Conservation (phyloP, 805 yeast genomes). For the Pichia nanzhaoensis region DNA sequence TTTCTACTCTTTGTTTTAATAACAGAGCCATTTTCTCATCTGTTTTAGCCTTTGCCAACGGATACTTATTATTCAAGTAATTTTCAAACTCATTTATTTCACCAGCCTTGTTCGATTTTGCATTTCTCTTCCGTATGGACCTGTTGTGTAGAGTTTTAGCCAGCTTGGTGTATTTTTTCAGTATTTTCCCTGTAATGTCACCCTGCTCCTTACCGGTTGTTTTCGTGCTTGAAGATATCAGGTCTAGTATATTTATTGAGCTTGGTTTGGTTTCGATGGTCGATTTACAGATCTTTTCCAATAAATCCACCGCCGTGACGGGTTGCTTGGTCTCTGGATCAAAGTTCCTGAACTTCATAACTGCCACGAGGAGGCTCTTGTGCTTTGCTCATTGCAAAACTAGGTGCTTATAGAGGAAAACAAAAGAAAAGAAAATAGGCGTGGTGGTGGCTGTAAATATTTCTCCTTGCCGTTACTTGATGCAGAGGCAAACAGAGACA, state of each 20-base stretch:
- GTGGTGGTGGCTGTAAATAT: neutral
- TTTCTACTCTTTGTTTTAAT: neutral
- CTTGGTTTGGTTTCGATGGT: neutral
- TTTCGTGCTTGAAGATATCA: neutral
- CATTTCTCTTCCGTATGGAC: neutral
- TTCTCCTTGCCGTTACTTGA: neutral
- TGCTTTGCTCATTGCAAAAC: neutral
- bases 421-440: no score
- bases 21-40: neutral
- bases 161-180: slow-evolving; percentile 2
- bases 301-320: slow-evolving; percentile 11
- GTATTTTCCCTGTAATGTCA: neutral
- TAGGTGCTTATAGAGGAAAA: no score
- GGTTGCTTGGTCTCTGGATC: slow-evolving; percentile 14
- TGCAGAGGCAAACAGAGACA: no score
- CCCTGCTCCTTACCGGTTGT: neutral
- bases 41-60: neutral
- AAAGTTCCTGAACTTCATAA: slow-evolving; percentile 15
- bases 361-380: no score
- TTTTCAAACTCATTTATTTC: slow-evolving; percentile 26
- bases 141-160: slow-evolving; percentile 5
- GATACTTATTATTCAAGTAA: slow-evolving; percentile 26
- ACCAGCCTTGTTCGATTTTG: neutral
- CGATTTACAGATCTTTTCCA: neutral
- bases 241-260: neutral